Conservation (phyloP, 108 stramenopile species). For the Pseudonitzschia multiseries region DNA sequence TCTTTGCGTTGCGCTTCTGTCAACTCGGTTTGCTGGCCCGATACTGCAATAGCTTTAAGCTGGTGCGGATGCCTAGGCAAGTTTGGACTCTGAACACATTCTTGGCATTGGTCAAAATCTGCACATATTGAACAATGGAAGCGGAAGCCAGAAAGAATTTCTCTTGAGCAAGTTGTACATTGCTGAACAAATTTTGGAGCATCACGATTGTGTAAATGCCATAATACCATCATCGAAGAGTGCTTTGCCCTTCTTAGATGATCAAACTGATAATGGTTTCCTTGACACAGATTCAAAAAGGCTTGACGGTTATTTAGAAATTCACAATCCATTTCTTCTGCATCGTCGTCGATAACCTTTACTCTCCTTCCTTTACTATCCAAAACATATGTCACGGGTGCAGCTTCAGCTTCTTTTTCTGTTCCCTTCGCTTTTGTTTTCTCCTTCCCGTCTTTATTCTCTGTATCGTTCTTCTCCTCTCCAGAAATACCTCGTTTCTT, state of each 20-base stretch:
- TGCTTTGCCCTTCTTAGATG: constrained; percentile 96
- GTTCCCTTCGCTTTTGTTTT: constrained; percentile 28
- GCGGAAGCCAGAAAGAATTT: constrained; percentile 79
- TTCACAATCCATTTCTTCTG: constrained; percentile 87
- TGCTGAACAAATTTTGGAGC: constrained; percentile 95
- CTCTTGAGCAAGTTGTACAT: constrained; percentile 85
- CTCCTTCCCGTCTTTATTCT: constrained; percentile 33
- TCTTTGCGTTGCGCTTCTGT: constrained; percentile 93
- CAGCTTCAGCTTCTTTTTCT: constrained; percentile 35
- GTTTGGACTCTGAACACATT: constrained; percentile 80
- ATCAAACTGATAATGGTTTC: constrained; percentile 99
- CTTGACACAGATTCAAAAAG: constrained; percentile 86
- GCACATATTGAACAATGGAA: constrained; percentile 91
- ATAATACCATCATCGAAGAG: constrained; percentile 98
- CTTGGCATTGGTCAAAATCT: constrained; percentile 92
- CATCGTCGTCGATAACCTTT: constrained; percentile 87
- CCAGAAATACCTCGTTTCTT: constrained; percentile 57
- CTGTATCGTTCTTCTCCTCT: constrained; percentile 25
- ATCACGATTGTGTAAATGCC: constrained; percentile 96
- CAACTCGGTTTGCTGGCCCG: constrained; percentile 73
- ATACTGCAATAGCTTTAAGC: constrained; percentile 81
- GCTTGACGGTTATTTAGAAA: constrained; percentile 88
- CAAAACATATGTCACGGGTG: constrained; percentile 46
- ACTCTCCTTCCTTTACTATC: constrained; percentile 83
- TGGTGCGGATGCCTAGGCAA: constrained; percentile 81